These are phyloP conservation scores for Hericium coralloides DNA, from an alignment of 768 basidiomycete genomes.

Conservation along the genomic window DNA sequence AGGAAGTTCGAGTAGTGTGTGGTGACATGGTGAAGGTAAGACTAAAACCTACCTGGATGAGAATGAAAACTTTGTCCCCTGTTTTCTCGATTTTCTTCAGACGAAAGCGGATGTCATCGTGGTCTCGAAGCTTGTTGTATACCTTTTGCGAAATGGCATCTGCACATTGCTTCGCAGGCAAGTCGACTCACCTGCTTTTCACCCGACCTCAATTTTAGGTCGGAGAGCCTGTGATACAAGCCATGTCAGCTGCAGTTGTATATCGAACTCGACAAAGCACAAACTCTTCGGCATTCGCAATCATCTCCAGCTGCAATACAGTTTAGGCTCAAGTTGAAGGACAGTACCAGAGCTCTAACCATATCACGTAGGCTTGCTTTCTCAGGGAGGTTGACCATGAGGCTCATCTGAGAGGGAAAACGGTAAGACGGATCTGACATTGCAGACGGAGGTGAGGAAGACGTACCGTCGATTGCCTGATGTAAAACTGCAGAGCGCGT, in stretches of 20 bases:
- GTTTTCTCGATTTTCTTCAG: slow-evolving; percentile 62
- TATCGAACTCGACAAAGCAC: background rate
- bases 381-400: slow-evolving; percentile 50
- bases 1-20: slow-evolving; percentile 4
- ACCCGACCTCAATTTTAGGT: slow-evolving; percentile 59
- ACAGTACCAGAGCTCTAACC: slow-evolving; percentile 28
- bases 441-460: no score
- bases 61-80: slow-evolving; percentile 69
- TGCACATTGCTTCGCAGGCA: background rate
- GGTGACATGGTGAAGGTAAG: background rate
- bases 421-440: background rate
- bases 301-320: slow-evolving; percentile 11
- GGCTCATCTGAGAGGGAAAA: slow-evolving; percentile 45
- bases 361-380: slow-evolving; percentile 55
- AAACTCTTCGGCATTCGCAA: slow-evolving; percentile 11
- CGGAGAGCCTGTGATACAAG: slow-evolving; percentile 41
- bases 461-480: slow-evolving; percentile 57
- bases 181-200: slow-evolving; percentile 54
- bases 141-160: slow-evolving; percentile 20
- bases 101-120: slow-evolving; percentile 75
- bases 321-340: background rate
- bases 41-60: slow-evolving; percentile 53
- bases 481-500: slow-evolving; percentile 51
- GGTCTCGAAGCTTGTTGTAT: slow-evolving; percentile 59
- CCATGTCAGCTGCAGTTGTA: background rate